These are phyloP conservation scores for Oidium heveae DNA, from an alignment of 2,329 filamentous ascomycete genomes.

Conservation along the genomic window DNA sequence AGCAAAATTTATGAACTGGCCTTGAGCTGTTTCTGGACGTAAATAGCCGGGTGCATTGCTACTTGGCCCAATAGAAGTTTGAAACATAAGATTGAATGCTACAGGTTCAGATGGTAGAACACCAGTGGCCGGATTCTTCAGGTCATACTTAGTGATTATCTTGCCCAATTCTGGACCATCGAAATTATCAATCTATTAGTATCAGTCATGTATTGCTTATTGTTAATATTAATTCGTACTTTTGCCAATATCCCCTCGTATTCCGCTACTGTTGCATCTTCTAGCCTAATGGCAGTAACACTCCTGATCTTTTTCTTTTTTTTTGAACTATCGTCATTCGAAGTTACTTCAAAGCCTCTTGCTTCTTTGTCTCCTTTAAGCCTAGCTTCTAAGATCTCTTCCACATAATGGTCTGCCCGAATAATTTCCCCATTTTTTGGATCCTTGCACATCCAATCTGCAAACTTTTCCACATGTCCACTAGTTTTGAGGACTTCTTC, in stretches of 20 bases:
- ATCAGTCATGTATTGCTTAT: neutral
- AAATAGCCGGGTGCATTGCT: conserved; percentile 68
- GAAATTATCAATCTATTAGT: conserved; percentile 66
- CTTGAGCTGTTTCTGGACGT: conserved; percentile 85
- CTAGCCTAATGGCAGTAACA: conserved; percentile 57
- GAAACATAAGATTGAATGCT: conserved; percentile 97
- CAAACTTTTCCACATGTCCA: conserved; percentile 89
- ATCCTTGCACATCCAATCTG: conserved; percentile 97
- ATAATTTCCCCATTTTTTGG: conserved; percentile 94
- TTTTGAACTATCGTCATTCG: conserved; percentile 43
- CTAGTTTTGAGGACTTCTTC: conserved; percentile 84
- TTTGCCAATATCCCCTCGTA: conserved; percentile 79
- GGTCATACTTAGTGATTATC: conserved; percentile 75
- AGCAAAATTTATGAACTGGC: conserved; percentile 90
- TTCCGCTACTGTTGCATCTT: conserved; percentile 64
- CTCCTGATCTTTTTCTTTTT: conserved; percentile 70
- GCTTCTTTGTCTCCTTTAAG: conserved; percentile 84
- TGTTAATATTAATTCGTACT: conserved; percentile 7
- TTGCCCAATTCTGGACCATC: conserved; percentile 62
- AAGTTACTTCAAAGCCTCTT: conserved; percentile 55
- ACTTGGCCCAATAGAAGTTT: conserved; percentile 80
- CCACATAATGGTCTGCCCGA: conserved; percentile 85
- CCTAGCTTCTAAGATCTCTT: conserved; percentile 70
- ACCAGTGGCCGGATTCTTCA: conserved; percentile 66
- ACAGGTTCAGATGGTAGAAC: conserved; percentile 57